Evolutionary conservation across 2,329 filamentous ascomycete genomes (phyloP).

Genomic region (Ascochyta pisi): DNA sequence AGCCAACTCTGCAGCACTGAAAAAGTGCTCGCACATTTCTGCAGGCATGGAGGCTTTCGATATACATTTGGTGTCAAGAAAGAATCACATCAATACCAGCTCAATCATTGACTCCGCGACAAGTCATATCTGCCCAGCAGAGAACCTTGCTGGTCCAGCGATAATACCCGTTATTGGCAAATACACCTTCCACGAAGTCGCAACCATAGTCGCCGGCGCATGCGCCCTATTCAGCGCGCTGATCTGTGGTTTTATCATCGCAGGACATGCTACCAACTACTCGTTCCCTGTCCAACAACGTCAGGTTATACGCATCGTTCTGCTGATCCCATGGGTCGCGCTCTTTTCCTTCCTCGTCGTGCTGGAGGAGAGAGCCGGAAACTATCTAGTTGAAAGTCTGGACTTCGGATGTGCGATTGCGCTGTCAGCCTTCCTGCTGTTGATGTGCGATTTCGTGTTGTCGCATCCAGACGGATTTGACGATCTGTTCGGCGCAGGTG

Average conservation of each 20-base stretch:
- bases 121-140: constrained; percentile 23
- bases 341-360: constrained; percentile 35
- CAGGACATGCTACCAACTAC: constrained; percentile 36
- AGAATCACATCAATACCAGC: constrained; percentile 1
- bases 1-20: not conserved
- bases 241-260: constrained; percentile 23
- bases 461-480: constrained; percentile 36
- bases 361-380: constrained; percentile 24
- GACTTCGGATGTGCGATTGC: constrained; percentile 42
- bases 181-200: constrained; percentile 35
- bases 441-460: constrained; percentile 43
- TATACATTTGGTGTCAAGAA: not conserved
- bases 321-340: constrained; percentile 36
- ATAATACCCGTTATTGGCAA: constrained; percentile 32
- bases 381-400: constrained; percentile 28
- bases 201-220: constrained; percentile 30
- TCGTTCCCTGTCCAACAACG: constrained; percentile 40
- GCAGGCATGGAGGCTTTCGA: constrained; percentile 1
- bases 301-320: constrained; percentile 37
- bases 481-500: constrained; percentile 34
- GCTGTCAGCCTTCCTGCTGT: constrained; percentile 36
- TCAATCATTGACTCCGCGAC: constrained; percentile 11
- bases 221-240: constrained; percentile 28
- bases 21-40: not conserved
- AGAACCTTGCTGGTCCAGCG: constrained; percentile 20